Conservation (phyloP, 495 filamentous ascomycete species). For the Podospora pseudocomata region DNA sequence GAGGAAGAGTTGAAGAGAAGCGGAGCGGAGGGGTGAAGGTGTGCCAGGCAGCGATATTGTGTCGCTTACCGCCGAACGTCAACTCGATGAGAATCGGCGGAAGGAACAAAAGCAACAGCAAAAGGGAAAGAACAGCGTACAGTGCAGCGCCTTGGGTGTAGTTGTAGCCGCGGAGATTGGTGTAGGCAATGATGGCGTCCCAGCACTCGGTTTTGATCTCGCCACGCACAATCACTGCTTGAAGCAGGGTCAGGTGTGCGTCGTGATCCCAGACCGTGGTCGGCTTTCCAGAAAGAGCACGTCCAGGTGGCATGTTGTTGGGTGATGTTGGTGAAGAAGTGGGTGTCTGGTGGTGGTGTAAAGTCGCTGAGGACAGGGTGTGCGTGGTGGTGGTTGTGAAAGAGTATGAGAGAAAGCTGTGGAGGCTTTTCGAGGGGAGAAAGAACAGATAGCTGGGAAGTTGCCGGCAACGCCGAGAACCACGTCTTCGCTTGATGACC, state of each 20-base stretch:
- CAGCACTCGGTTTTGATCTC: conserved; percentile 23
- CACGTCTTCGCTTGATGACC: neutral
- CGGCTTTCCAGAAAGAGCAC: conserved; percentile 13
- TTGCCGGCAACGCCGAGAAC: neutral
- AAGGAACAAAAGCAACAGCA: conserved; percentile 9
- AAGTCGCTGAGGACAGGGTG: neutral
- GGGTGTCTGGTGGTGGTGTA: too few relatives aligned
- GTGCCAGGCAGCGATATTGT: neutral
- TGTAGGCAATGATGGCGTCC: conserved; percentile 21
- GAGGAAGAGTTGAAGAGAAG: neutral
- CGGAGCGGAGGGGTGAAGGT: conserved; percentile 1
- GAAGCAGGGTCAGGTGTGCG: conserved; percentile 33
- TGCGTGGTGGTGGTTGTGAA: neutral
- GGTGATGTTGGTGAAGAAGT: too few relatives aligned
- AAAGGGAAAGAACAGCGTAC: conserved; percentile 20
- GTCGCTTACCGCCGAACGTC: too few relatives aligned
- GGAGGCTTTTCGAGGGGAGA: neutral
- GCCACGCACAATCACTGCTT: conserved; percentile 26
- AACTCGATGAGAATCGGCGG: neutral
- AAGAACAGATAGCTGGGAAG: neutral
- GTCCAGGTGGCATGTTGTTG: neutral
- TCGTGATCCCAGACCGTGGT: conserved; percentile 34
- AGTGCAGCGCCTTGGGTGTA: conserved; percentile 30
- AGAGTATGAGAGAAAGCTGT: neutral
- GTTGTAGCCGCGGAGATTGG: conserved; percentile 23